phyloP scores from a whole-genome alignment of 495 filamentous ascomycete genomes.

The Penicillium canariense region DNA sequence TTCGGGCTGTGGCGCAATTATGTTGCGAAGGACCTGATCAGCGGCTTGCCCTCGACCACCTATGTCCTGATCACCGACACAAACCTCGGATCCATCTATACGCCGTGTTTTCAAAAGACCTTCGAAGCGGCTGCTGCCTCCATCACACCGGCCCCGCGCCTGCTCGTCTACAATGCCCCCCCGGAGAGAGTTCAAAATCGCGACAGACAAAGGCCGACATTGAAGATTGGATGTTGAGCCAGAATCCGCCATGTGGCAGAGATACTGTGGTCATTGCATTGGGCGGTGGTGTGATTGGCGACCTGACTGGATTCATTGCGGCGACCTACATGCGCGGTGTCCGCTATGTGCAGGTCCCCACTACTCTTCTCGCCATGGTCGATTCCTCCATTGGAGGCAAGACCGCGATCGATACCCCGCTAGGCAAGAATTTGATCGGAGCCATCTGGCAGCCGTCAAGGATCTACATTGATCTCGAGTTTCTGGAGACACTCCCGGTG shows the following conservation, averaged over 20 bases:
- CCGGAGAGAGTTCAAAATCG: conserved; percentile 91
- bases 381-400: conserved; percentile 98
- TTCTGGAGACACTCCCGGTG: conserved; percentile 86
- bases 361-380: conserved; percentile 93
- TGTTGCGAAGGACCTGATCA: conserved; percentile 78
- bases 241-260: conserved; percentile 73
- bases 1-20: conserved; percentile 85
- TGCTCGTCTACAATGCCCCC: conserved; percentile 86
- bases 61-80: conserved; percentile 97
- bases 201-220: conserved; percentile 90
- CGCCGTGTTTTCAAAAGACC: conserved; percentile 66
- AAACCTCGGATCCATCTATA: conserved; percentile 80
- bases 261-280: conserved; percentile 94
- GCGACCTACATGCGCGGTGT: conserved; percentile 98
- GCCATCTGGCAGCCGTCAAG: conserved; percentile 94
- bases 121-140: conserved; percentile 59
- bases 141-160: conserved; percentile 56
- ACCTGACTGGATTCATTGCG: conserved; percentile 95
- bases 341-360: conserved; percentile 93
- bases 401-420: conserved; percentile 95
- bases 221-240: conserved; percentile 94
- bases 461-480: conserved; percentile 91
- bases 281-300: conserved; percentile 96
- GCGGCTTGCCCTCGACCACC: conserved; percentile 75
- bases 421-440: conserved; percentile 94